Evolutionary conservation across 2,329 filamentous ascomycete species (phyloP), one percentile per base, ranked within the genome.

Genomic region (Elsinoe perseae): DNA sequence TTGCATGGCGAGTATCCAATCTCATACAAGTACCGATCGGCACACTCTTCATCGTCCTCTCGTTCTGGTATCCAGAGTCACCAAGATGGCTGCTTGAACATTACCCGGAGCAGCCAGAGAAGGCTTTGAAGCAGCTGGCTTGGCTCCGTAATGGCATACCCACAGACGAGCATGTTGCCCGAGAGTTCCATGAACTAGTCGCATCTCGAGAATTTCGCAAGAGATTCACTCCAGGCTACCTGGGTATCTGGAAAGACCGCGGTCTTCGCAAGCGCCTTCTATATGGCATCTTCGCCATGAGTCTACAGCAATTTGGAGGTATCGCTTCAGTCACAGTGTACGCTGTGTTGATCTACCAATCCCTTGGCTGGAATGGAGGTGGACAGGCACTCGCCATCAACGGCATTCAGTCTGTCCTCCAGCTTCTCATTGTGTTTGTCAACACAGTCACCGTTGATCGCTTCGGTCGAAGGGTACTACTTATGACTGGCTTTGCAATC

Each of bases 1-100:
- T 73, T 43, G 71, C 73, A 8, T 75, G 72, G 72, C 61, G 72
- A 30, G 66, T 73, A 1, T 73, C 70, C 3, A 74, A 73, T 54
- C 34, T 72, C 14, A 68, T 75, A 25, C 71, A 75, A 56, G 70
- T 74, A 44, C 70, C 71, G 1, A 72, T 73, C 46, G 72, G 72
- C 6, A 50, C 73, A 1, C 50, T 58, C 27, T 72, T 73, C 28
- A 64, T 73, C 9, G 61, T 63, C 23, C 58, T 69, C 12, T 71
- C 65, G 12, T 73, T 73, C 61, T 71, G 64, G 64, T 72, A 72
- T 54, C 69, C 69, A 0, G 71, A 73, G 30, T 54, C 52, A 9
- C 52, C 52, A 14, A 18, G 52, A 27, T 54, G 52, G 52, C 34
- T 54, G 12, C 36, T 54, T 18, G 52, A 54, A 18, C 20, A 43